Base-by-base conservation (phyloP, 805 yeast genomes). In the Sugiyamaella boreocaroliniensis region DNA sequence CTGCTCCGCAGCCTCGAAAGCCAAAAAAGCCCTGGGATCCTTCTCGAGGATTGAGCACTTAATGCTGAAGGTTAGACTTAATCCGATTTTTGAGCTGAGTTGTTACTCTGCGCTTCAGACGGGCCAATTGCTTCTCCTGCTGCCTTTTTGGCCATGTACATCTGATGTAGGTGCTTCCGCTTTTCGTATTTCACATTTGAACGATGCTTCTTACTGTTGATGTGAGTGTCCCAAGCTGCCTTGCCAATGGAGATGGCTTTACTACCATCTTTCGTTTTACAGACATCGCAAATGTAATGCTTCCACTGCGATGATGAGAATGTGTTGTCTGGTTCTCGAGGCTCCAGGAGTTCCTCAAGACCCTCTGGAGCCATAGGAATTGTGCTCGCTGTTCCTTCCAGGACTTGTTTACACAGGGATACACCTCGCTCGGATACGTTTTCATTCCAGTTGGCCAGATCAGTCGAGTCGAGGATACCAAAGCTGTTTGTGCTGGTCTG, bases 401-500 rank as follows among this genome's bases (percentile, higher is more conserved):
- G 53, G 60, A 79, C 80, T 5, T 63, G 61, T 41, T 20, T 43
- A 40, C 83, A 70, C 0, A 89, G 80, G 0, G 49, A 47, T 0
- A 72, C 54, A 0, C 95, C 95, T 48, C 85, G 69, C 1, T 68
- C 65, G 6, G 68, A 68, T 1, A 89, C 97, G 4, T 68, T 67
- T 1, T 64, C 58, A 3, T 71, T 57, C 97, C 97, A 93, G 2
- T 67, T 43, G 0, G 56, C 29, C 48, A 92, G 66, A 65, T 89
- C 84, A 0, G 93, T 79, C 0, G 98, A 92, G 70, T 93, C 86
- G 4, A 90, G 67, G 0, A 89, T 61, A 55, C 78, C 86, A 5
- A 87, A 64, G 41, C 79, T 76, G 64, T 52, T 73, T 75, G 72
- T 56, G 0, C 68, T 58, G 56, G 81, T 86, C 50, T 73, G 73